Evolutionary conservation across 495 filamentous ascomycete species (phyloP), one percentile per base, ranked within the genome.

Genomic region (Aspergillus carlsbadensis): DNA sequence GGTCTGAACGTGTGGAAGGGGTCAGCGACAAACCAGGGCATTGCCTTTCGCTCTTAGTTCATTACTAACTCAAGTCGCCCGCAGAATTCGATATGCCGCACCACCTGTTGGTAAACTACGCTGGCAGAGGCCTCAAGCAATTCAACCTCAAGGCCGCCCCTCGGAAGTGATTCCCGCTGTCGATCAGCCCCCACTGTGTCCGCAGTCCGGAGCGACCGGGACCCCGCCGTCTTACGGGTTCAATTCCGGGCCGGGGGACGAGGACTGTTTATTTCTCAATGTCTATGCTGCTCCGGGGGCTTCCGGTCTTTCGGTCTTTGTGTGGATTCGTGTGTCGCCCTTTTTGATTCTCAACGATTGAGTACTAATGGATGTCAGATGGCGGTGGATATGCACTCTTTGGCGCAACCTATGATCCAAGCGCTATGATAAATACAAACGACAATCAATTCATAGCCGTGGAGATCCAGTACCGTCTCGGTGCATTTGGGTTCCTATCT

Each of bases 231-330:
- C 26, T 3, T 56, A 56, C 29, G 53, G 53, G 17, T 56, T 56
- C 34, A 48, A 48, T 18, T 56, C 53, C 5, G 53, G 53, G 1
- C 33, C 34, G 10, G 53, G 63, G 3, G 48, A 59, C 14, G 88
- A 91, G 62, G 87, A 91, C 58, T 91, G 88, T 59, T 77, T 91
- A 3, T 88, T 84, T 52, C 70, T 82, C 22, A 84, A 89, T 60
- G 78, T 90, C 6, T 89, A 81, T 69, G 78, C 84, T 2, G 85
- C 85, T 1, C 64, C 81, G 0, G 78, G 78, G 49, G 81, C 83
- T 51, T 54, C 53, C 0, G 52, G 61, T 13, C 63, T 86, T 3
- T 85, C 85, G 0, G 85, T 90, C 5, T 87, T 78, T 71, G 70
- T 89, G 14, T 89, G 83, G 63, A 84, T 90, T 55, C 84, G 52